These are phyloP conservation scores for Globisporangium cylindrosporum DNA, from an alignment of 352 stramenopile genomes.

Conservation along the genomic window DNA sequence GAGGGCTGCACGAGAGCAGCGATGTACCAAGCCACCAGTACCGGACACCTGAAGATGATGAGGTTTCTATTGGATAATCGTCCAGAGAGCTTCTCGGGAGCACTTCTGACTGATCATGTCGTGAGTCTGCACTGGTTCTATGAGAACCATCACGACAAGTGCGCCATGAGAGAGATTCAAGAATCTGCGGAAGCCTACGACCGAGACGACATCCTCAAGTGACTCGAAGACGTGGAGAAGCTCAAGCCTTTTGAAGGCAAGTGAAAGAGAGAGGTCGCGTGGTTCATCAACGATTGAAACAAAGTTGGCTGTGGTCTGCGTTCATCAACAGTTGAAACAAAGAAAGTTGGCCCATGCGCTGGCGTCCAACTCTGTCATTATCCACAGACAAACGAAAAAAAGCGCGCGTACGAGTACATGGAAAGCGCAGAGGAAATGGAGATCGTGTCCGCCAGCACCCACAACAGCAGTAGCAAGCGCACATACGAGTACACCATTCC, in stretches of 20 bases:
- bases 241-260: not conserved
- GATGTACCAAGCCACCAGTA: not conserved
- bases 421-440: no score
- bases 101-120: not conserved
- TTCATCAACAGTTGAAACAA: no score
- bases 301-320: no score
- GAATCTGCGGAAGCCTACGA: not conserved
- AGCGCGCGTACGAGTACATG: no score
- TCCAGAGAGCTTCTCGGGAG: not conserved
- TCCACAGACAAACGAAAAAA: no score
- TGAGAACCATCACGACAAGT: not conserved
- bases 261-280: not conserved
- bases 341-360: no score
- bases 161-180: not conserved
- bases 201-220: not conserved
- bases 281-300: no score
- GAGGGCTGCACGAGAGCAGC: not conserved
- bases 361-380: no score
- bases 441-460: no score
- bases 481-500: no score
- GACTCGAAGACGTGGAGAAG: not conserved
- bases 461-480: no score
- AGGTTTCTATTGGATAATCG: not conserved
- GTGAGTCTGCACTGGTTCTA: not conserved
- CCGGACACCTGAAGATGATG: not conserved